Evolutionary conservation across 2,329 filamentous ascomycete genomes (phyloP).

Genomic region (Septoria linicola): DNA sequence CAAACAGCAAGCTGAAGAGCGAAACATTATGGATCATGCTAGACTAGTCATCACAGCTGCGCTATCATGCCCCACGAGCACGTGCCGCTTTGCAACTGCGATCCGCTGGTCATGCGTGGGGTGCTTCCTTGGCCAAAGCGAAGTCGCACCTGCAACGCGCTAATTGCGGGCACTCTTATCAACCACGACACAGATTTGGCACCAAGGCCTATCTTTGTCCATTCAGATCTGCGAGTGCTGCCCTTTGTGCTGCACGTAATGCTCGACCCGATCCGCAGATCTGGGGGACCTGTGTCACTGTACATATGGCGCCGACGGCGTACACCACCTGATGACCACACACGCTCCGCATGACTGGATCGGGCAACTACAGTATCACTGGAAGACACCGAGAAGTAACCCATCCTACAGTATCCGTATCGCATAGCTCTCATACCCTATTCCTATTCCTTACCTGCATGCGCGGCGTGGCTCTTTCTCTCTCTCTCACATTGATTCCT

Average conservation of each 20-base stretch:
- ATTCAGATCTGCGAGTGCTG: constrained; percentile 6
- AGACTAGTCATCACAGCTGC: too few species aligned
- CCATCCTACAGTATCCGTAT: background rate
- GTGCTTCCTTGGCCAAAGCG: constrained; percentile 1
- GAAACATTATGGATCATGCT: too few species aligned
- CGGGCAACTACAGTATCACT: background rate
- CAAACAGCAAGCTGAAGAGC: too few species aligned
- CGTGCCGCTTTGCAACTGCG: constrained; percentile 5
- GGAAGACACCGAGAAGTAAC: background rate
- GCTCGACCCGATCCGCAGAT: constrained; percentile 11
- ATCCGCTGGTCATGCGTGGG: constrained; percentile 7
- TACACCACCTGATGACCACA: constrained; percentile 9
- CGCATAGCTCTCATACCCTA: background rate
- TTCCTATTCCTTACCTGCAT: background rate
- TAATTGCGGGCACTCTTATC: constrained; percentile 9
- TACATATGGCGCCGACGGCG: constrained; percentile 3
- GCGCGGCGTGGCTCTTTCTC: background rate
- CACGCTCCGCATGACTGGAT: constrained; percentile 11
- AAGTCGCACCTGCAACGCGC: background rate
- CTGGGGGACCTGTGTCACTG: constrained; percentile 11
- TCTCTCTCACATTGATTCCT: background rate
- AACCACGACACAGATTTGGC: constrained; percentile 3
- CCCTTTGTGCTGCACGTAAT: constrained; percentile 12
- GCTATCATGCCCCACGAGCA: too few species aligned
- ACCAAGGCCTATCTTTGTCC: constrained; percentile 9